Evolutionary conservation across 371 early-diverging fungal species (phyloP), one percentile per base, ranked within the genome.

Genomic region (Zopfochytrium polystomum): DNA sequence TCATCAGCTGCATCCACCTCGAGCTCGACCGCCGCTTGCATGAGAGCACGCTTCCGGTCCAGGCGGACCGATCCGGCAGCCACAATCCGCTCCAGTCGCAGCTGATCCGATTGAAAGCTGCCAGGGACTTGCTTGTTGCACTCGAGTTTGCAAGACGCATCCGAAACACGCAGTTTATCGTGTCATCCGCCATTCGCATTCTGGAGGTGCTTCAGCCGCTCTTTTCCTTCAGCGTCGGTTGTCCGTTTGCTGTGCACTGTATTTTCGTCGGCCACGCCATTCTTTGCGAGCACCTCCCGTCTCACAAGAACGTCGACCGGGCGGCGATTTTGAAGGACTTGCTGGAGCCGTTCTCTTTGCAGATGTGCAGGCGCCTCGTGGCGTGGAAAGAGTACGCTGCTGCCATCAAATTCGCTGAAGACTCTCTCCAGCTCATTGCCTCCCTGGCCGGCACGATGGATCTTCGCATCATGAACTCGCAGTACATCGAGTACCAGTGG

Each of bases 401-500:
- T n/a, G 71, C 66, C 3, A 30, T 62, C 13, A 45, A 63, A 30
- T 38, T 76, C 15, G 60, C 69, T 25, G 68, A 70, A 33, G 71
- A 76, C 15, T 58, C 67, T 3, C 22, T 70, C 7, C 26, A 43
- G 7, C 43, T 68, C 22, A 59, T 76, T 18, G 60, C 62, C 49
- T 25, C 62, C 7, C 23, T 63, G 1, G 46, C 54, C 1, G 60
- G 60, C 4, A 30, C 52, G 7, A 33, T 47, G 11, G 73, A 76
- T 25, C 38, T 51, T 1, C 20, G 55, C 3, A 71, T 76, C 23
- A 9, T 57, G 22, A 76, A 70, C 53, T 76, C 76, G 2, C 22
- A 56, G 6, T 34, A 50, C 20, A 54, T 72, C 2, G 76, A 76
- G 56, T 35, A 35, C 2, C 58, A 64, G 22, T 68, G 70, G 70